Evolutionary conservation across 1,284 basidiomycete species (phyloP).

Genomic region (Xerocomus nothofagi): DNA sequence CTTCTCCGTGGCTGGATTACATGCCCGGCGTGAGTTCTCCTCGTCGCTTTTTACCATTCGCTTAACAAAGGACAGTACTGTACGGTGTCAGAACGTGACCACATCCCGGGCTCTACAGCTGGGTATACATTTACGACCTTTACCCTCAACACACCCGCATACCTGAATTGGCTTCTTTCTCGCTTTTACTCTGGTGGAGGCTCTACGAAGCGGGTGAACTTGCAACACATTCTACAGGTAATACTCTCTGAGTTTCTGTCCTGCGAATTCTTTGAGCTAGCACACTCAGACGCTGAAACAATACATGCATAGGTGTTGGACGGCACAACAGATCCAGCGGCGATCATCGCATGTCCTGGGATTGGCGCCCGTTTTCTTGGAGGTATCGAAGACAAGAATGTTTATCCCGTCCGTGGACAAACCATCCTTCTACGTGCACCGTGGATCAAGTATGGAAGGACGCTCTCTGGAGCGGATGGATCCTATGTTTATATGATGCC

Average conservation of each 20-base stretch:
- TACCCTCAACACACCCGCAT: slow-evolving; percentile 66
- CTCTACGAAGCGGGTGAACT: slow-evolving; percentile 49
- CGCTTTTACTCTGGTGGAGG: slow-evolving; percentile 66
- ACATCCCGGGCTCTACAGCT: slow-evolving; percentile 42
- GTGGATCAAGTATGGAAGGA: slow-evolving; percentile 63
- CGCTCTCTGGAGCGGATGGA: slow-evolving; percentile 48
- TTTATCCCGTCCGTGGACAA: slow-evolving; percentile 85
- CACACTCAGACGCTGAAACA: background rate
- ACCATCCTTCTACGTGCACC: slow-evolving; percentile 79
- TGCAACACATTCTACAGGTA: slow-evolving; percentile 67
- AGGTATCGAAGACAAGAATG: slow-evolving; percentile 73
- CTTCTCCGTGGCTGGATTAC: slow-evolving; percentile 48
- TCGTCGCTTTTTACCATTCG: background rate
- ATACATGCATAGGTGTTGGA: slow-evolving; percentile 17
- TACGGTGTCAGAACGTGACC: slow-evolving; percentile 43
- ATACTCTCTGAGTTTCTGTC: background rate
- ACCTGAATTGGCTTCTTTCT: slow-evolving; percentile 65
- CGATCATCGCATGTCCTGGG: slow-evolving; percentile 65
- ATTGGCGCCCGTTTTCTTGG: slow-evolving; percentile 69
- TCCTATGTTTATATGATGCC: slow-evolving; percentile 73
- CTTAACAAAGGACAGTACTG: slow-evolving; percentile 45
- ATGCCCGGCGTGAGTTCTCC: slow-evolving; percentile 61
- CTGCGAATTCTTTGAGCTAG: too few relatives aligned
- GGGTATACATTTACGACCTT: slow-evolving; percentile 64
- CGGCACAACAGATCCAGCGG: slow-evolving; percentile 25